Base-by-base conservation (phyloP, 106 monocot genomes). In the Xerophyta viscosa region DNA sequence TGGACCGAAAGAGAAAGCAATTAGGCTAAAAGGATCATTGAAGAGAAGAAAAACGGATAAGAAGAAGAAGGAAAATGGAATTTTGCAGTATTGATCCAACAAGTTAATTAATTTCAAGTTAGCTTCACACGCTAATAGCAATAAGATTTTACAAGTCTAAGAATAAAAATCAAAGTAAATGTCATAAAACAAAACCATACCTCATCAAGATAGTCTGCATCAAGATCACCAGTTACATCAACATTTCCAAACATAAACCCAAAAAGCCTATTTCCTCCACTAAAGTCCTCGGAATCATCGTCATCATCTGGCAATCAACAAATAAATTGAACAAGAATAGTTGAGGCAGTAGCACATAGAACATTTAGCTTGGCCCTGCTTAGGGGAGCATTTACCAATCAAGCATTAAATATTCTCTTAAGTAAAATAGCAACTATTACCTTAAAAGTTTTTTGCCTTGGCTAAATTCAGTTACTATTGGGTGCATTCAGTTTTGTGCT, bases 181-280 rank as follows among this genome's bases (percentile, higher is more conserved):
- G n/a, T n/a, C n/a, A n/a, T n/a, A n/a, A n/a, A n/a, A n/a, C n/a
- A n/a, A n/a, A n/a, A n/a, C n/a, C n/a, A n/a, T 77, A 96, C 96
- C 96, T 84, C 84, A 41, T 96, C 96, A 64, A 98, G 82, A 67
- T 98, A 90, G 71, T 98, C 98, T 11, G 61, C 82, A 69, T 98
- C 98, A 27, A 98, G 82, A 69, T 77, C 98, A 20, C 98, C 98
- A 11, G 84, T 67, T 65, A 67, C 46, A 61, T 83, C 89, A 41
- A 98, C 89, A 58, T 98, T 98, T 27, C 98, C 98, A 64, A 98
- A 98, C 98, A 98, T 98, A 71, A 98, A 98, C 10, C 98, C 98
- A 30, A 98, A 58, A 3, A 98, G 60, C 13, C 72, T 71, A 61
- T 61, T 82, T 30, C 66, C 76, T 14, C 79, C 73, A 30, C 61